These are phyloP conservation scores for Solanum hybrid DNA, from an alignment of 305 asterid species.

Conservation along the genomic window DNA sequence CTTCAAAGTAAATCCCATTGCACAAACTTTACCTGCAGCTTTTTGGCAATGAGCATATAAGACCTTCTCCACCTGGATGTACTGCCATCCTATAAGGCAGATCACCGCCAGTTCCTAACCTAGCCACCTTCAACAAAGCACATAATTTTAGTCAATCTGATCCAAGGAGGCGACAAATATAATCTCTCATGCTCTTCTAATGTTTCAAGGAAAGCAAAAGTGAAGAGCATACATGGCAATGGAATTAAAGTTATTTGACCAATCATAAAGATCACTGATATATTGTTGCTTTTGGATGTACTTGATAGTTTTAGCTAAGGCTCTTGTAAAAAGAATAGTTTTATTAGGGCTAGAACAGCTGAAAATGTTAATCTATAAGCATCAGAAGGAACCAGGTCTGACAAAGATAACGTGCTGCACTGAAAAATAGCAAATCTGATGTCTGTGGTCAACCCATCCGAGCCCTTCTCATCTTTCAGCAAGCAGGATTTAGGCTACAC, in stretches of 20 bases:
- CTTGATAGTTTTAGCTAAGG: background rate
- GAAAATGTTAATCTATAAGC: background rate
- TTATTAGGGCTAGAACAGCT: background rate
- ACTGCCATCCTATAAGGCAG: constrained; percentile 83
- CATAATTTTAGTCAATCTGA: background rate
- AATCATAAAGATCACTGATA: background rate
- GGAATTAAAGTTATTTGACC: background rate
- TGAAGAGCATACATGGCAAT: background rate
- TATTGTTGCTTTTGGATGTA: background rate
- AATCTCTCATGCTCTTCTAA: background rate
- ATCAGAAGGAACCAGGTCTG: background rate
- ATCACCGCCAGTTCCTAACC: constrained; percentile 66
- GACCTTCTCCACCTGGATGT: constrained; percentile 85
- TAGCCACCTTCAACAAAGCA: constrained; percentile 40
- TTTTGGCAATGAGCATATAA: constrained; percentile 67
- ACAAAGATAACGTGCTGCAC: background rate
- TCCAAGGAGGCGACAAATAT: background rate
- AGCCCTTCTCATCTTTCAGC: background rate
- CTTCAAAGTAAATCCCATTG: background rate
- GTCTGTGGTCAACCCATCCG: background rate
- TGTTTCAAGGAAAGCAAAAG: background rate
- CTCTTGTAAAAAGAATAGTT: background rate
- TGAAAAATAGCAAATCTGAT: background rate
- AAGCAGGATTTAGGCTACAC: background rate
- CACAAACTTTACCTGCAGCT: constrained; percentile 56